A percentile compares a stretch with the other conserved stretches of the same genome.
Evolutionary conservation across 1,284 basidiomycete species (phyloP).

Genomic region (Boletus sp.): DNA sequence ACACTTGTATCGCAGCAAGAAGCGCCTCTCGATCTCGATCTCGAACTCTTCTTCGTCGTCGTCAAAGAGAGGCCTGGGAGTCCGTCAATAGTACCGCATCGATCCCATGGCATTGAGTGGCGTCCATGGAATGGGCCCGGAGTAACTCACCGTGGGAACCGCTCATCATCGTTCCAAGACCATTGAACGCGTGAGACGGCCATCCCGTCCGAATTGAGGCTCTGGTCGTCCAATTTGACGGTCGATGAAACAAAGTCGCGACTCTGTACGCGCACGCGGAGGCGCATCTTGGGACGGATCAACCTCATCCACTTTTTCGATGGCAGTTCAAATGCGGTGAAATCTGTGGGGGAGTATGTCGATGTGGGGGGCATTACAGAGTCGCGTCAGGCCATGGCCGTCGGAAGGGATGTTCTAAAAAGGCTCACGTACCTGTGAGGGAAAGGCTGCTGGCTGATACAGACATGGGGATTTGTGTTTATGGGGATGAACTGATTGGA

Average conservation of each 20-base stretch:
- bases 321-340: constrained; percentile 23
- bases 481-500: neutral
- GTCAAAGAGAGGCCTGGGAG: constrained; percentile 13
- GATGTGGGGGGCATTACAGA: no score
- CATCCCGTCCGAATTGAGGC: neutral
- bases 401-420: no score
- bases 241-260: constrained; percentile 18
- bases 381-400: neutral
- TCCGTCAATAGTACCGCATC: neutral
- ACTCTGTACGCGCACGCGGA: constrained; percentile 15
- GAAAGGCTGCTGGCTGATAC: constrained; percentile 2
- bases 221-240: constrained; percentile 5
- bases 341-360: no score
- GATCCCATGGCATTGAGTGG: no score
- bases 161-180: constrained; percentile 16
- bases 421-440: constrained; percentile 17
- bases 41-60: constrained; percentile 9
- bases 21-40: neutral
- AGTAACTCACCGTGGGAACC: constrained; percentile 16
- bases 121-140: no score
- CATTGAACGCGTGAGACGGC: constrained; percentile 9
- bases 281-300: constrained; percentile 20
- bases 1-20: neutral
- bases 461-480: constrained; percentile 1
- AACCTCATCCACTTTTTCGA: constrained; percentile 22